Conservation (phyloP, 2,329 filamentous ascomycete species). For the Harringtonia lauricola region DNA sequence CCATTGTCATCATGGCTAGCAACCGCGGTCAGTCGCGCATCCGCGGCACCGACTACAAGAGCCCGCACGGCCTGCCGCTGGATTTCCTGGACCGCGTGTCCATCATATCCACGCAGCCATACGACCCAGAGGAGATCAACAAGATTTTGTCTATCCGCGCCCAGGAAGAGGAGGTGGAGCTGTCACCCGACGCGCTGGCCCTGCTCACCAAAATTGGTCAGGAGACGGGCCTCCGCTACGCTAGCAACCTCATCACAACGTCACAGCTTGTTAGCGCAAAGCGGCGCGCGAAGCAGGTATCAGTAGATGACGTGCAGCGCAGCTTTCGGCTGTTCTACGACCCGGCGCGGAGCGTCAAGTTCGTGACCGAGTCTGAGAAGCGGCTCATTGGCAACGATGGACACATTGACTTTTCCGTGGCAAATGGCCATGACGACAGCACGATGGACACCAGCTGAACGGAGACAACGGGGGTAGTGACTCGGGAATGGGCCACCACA, state of each 20-base stretch:
- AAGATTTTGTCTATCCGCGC: constrained; percentile 90
- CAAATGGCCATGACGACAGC: constrained; percentile 38
- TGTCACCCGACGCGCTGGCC: constrained; percentile 80
- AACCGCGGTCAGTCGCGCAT: constrained; percentile 89
- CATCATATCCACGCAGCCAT: constrained; percentile 88
- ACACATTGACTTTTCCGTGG: constrained; percentile 56
- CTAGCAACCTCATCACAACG: constrained; percentile 95
- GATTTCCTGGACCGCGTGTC: constrained; percentile 94
- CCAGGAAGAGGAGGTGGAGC: constrained; percentile 89
- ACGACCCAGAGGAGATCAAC: constrained; percentile 72
- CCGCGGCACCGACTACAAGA: constrained; percentile 84
- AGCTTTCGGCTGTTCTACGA: constrained; percentile 95
- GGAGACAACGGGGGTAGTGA: no score
- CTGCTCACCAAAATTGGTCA: constrained; percentile 92
- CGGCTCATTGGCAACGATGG: constrained; percentile 84
- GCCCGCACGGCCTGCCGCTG: constrained; percentile 84
- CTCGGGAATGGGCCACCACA: background rate
- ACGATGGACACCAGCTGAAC: constrained; percentile 19
- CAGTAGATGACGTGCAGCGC: constrained; percentile 79
- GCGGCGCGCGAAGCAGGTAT: constrained; percentile 73
- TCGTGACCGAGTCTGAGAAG: constrained; percentile 83
- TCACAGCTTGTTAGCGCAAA: constrained; percentile 81
- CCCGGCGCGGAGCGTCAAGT: constrained; percentile 74
- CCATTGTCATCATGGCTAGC: constrained; percentile 98
- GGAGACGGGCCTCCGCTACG: constrained; percentile 85